A percentile compares a stretch with the other conserved stretches of the same genome.
Conservation (phyloP, 164 flowering plant species). For the Annona squamosa region DNA sequence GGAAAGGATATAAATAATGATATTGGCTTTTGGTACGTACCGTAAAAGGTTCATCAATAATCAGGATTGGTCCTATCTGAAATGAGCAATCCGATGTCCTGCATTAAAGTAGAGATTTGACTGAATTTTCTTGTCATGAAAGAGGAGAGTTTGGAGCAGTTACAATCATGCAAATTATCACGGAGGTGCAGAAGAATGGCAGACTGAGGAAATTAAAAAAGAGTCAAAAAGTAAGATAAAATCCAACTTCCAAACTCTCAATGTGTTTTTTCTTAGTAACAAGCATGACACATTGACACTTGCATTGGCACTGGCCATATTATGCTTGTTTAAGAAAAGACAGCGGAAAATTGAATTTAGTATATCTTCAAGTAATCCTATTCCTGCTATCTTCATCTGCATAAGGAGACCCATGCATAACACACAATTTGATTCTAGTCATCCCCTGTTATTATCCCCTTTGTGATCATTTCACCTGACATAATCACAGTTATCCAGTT, state of each 20-base stretch:
- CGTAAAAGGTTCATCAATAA: constrained; percentile 82
- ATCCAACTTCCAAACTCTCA: neutral
- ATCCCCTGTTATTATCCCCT: no score
- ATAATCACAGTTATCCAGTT: no score
- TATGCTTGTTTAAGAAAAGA: no score
- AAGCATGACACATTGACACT: neutral
- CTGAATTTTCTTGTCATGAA: neutral
- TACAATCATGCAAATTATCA: neutral
- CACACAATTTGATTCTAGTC: no score
- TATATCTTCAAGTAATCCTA: no score
- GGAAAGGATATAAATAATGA: neutral
- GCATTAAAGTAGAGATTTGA: constrained; percentile 12
- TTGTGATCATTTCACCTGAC: no score
- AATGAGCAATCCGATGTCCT: constrained; percentile 83
- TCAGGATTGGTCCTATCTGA: constrained; percentile 74
- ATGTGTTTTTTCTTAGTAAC: neutral
- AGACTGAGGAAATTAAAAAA: neutral
- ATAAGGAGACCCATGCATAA: no score
- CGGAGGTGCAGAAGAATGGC: neutral
- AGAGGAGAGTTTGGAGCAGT: neutral
- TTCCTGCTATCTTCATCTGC: no score
- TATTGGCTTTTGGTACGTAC: constrained; percentile 23
- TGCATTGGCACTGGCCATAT: no score
- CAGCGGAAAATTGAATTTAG: no score
- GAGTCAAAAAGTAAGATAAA: neutral